These are phyloP conservation scores for Trametes pubescens DNA, from an alignment of 1,284 basidiomycete species.

Conservation along the genomic window DNA sequence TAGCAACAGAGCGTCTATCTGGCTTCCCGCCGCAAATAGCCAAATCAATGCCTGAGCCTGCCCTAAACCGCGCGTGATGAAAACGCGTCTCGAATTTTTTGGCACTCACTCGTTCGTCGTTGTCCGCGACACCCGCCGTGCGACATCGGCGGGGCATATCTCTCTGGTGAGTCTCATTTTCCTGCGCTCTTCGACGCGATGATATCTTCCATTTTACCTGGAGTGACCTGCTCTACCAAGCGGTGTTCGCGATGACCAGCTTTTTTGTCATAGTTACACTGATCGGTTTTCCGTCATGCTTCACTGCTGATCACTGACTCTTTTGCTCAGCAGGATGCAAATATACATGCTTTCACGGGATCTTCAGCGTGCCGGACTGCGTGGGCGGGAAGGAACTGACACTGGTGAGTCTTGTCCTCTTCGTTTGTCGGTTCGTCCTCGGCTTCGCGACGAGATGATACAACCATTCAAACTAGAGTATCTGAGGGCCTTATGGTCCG, in stretches of 20 bases:
- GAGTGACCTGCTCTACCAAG: constrained; percentile 62
- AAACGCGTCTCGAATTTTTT: constrained; percentile 27
- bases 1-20: constrained; percentile 13
- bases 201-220: constrained; percentile 55
- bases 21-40: background rate
- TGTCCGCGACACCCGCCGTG: constrained; percentile 3
- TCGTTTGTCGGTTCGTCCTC: background rate
- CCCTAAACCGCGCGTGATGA: constrained; percentile 27
- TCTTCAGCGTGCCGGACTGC: background rate
- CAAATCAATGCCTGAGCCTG: constrained; percentile 16
- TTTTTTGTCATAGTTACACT: constrained; percentile 90
- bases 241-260: constrained; percentile 54
- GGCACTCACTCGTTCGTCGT: constrained; percentile 10
- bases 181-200: constrained; percentile 55
- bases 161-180: constrained; percentile 35
- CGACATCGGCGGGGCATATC: constrained; percentile 2
- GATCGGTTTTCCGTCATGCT: constrained; percentile 58
- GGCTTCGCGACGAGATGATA: constrained; percentile 56
- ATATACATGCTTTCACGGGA: background rate
- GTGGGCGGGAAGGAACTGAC: background rate
- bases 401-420: constrained; percentile 15
- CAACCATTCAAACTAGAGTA: constrained; percentile 88
- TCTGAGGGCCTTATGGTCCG: constrained; percentile 71
- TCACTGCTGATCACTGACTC: constrained; percentile 2
- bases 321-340: background rate